These are phyloP conservation scores for Elymus sibiricus DNA, from an alignment of 176 grass and related monocot genomes.

Conservation along the genomic window DNA sequence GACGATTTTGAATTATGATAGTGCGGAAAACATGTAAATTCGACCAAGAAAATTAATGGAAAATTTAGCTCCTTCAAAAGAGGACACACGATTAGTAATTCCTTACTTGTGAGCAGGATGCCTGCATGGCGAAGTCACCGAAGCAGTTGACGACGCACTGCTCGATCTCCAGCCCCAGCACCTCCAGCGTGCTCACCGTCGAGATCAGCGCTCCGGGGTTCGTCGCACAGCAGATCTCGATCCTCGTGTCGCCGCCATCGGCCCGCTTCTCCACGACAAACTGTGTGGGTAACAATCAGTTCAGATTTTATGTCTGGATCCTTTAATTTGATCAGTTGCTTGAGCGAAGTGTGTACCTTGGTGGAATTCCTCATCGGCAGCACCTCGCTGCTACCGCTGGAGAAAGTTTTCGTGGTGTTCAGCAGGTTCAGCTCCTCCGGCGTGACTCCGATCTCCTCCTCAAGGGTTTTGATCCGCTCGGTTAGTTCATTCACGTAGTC, in stretches of 20 bases:
- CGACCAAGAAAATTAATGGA: neutral
- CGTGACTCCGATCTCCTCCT: constrained; percentile 41
- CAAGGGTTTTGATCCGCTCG: constrained; percentile 58
- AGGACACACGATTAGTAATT: neutral
- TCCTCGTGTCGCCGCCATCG: constrained; percentile 27
- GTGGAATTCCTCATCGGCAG: constrained; percentile 59
- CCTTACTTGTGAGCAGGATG: constrained; percentile 65
- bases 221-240: constrained; percentile 63
- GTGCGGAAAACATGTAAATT: neutral
- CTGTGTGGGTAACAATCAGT: neutral
- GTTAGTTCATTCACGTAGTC: constrained; percentile 78
- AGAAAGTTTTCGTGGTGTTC: constrained; percentile 30
- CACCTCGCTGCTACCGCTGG: constrained; percentile 22
- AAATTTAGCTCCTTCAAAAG: neutral
- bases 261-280: constrained; percentile 47
- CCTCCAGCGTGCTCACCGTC: constrained; percentile 52
- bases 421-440: constrained; percentile 44
- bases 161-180: constrained; percentile 63
- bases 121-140: constrained; percentile 78
- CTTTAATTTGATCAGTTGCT: neutral
- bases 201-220: constrained; percentile 62
- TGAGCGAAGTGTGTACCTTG: constrained; percentile 38
- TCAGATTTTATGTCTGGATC: too few species aligned
- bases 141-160: constrained; percentile 81
- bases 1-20: neutral